Conservation (phyloP, 371 early-diverging fungal species). For the Mortierella polycephala region DNA sequence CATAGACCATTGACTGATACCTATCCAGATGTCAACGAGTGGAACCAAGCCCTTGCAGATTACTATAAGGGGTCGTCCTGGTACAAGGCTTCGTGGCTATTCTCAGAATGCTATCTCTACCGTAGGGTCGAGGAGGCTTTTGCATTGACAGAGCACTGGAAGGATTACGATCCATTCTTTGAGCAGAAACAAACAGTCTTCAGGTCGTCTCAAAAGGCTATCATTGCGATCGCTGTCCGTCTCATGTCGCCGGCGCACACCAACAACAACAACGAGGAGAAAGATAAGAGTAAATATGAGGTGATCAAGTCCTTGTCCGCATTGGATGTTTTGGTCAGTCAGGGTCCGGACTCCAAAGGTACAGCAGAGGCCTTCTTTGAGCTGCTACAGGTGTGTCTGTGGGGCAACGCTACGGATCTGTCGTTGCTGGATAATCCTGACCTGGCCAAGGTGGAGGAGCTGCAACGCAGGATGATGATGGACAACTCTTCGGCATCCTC, state of each 20-base stretch:
- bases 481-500: slow-evolving; percentile 20
- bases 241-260: slow-evolving; percentile 51
- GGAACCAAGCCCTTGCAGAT: slow-evolving; percentile 69
- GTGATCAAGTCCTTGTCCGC: slow-evolving; percentile 25
- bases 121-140: slow-evolving; percentile 77
- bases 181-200: slow-evolving; percentile 78
- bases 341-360: slow-evolving; percentile 51
- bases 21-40: slow-evolving; percentile 63
- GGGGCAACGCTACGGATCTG: slow-evolving; percentile 93
- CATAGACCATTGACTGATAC: slow-evolving; percentile 66
- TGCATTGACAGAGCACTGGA: slow-evolving; percentile 68
- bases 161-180: slow-evolving; percentile 78
- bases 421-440: slow-evolving; percentile 81
- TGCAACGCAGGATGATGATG: slow-evolving; percentile 67
- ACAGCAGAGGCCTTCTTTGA: slow-evolving; percentile 71
- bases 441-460: slow-evolving; percentile 72
- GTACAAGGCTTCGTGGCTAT: slow-evolving; percentile 81
- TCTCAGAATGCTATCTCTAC: slow-evolving; percentile 87
- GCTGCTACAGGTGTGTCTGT: slow-evolving; percentile 78
- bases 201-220: slow-evolving; percentile 68
- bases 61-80: slow-evolving; percentile 70
- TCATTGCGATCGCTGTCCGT: slow-evolving; percentile 72
- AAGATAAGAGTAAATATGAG: not conserved
- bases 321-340: slow-evolving; percentile 39
- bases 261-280: not conserved